Evolutionary conservation across 176 grass and related monocot genomes (phyloP).

Genomic region (Oryza rufipogon): DNA sequence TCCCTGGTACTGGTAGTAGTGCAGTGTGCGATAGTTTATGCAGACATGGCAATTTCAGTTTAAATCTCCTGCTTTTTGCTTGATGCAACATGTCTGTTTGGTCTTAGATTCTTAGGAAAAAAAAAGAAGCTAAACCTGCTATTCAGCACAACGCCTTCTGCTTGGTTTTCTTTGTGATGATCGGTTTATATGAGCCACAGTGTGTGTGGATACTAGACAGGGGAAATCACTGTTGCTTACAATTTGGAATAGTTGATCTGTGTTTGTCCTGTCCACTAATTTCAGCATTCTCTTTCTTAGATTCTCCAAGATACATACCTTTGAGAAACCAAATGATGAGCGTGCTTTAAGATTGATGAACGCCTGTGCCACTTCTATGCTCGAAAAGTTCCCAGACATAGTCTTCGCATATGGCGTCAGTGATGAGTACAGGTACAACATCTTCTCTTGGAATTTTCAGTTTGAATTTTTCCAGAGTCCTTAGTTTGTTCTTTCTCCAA

Average conservation of each 20-base stretch:
- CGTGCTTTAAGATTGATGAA: constrained; percentile 75
- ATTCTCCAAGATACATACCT: constrained; percentile 72
- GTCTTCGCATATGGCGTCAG: constrained; percentile 95
- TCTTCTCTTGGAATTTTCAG: neutral
- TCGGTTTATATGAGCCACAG: neutral
- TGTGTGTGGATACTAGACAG: neutral
- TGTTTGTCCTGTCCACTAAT: constrained; percentile 30
- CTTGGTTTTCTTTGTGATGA: constrained; percentile 7
- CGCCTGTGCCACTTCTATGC: constrained; percentile 67
- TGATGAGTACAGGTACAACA: constrained; percentile 82
- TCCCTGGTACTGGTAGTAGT: no score
- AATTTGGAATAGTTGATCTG: neutral
- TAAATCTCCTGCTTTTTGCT: neutral
- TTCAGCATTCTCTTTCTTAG: constrained; percentile 49
- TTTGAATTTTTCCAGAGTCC: neutral
- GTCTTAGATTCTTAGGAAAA: neutral
- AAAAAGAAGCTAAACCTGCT: neutral
- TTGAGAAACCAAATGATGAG: constrained; percentile 83
- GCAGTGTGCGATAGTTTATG: neutral
- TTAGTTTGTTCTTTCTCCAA: neutral
- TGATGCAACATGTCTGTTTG: neutral
- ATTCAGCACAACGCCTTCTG: neutral
- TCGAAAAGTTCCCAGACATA: constrained; percentile 76
- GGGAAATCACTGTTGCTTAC: neutral
- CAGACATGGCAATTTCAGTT: neutral